Base-by-base conservation (phyloP, 192 early-diverging fungal genomes). In the Coemansia sp. region DNA sequence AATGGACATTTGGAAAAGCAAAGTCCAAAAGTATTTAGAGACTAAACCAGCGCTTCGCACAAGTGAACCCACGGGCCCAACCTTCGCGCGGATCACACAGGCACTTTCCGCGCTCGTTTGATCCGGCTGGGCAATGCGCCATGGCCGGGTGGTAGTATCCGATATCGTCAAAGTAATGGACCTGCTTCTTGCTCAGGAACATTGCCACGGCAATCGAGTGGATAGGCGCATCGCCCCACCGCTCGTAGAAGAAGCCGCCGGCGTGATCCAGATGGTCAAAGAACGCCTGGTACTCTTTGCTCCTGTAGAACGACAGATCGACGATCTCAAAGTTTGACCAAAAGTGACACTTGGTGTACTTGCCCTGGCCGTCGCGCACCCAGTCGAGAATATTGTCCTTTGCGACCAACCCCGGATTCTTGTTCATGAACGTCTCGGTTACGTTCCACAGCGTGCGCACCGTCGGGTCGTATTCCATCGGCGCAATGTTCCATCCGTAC, bases 281-380 rank as follows among this genome's bases (percentile, higher is more conserved):
- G 52, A 80, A 91, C n/a, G 79, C 74, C 38, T 72, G 63, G 53
- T 92, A 94, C 17, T 77, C 72, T 35, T 82, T 59, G 63, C 84
- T 85, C 41, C 88, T 69, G 69, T 87, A 89, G 59, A 93, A 87
- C 15, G 87, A 80, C 54, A 92, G 63, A 60, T 88, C 79, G 20
- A 82, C 90, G 70, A 94, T 93, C 70, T 94, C 92, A 83, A 94
- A 94, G 63, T 94, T 94, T 48, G 86, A 86, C 92, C 92, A 91
- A 61, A 87, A 89, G 64, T 90, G 87, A 67, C 86, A 91, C 38
- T 66, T 52, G 46, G 88, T 87, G 67, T 89, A 70, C 25, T 41
- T 59, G 48, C 68, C 68, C 9, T 69, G 45, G 61, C 29, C 38
- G 29, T 65, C 60, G 62, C 66, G 67, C 19, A 79, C 82, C 73